A percentile compares a stretch with the other conserved stretches of the same genome.
These are phyloP conservation scores for Leishmania turanica DNA, from an alignment of 208 protist genomes.

Conservation along the genomic window DNA sequence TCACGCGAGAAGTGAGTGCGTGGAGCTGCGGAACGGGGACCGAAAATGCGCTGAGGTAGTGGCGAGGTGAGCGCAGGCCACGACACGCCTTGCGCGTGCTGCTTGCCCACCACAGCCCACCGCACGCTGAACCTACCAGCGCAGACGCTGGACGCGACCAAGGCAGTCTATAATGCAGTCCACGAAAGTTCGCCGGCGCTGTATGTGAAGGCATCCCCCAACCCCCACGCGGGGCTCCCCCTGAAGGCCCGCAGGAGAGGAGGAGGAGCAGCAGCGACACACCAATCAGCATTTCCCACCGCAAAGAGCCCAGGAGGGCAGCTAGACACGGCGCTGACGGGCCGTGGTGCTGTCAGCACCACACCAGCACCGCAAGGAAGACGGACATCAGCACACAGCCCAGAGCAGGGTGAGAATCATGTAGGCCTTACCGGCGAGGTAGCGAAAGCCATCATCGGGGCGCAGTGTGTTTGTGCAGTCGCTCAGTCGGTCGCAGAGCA, in stretches of 20 bases:
- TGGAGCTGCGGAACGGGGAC: not conserved
- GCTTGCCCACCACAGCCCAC: not conserved
- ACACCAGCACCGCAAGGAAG: not conserved
- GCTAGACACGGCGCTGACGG: not conserved
- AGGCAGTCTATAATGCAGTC: not conserved
- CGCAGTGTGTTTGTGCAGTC: not conserved
- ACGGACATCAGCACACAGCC: not conserved
- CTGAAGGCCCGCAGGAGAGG: not conserved
- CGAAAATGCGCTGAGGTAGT: not conserved
- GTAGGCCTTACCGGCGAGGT: not conserved
- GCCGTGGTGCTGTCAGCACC: not conserved
- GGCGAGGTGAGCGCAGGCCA: not conserved
- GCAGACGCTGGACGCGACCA: not conserved
- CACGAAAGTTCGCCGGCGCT: not conserved
- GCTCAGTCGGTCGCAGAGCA: not conserved
- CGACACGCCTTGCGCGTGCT: not conserved
- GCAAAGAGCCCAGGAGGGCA: not conserved
- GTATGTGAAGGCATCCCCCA: not conserved
- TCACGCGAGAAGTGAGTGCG: not conserved
- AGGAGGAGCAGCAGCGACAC: not conserved
- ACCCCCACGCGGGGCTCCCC: no score
- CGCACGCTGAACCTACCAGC: not conserved
- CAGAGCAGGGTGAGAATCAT: not conserved
- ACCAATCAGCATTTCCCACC: not conserved
- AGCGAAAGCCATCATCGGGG: not conserved